Evolutionary conservation across 176 grass and related monocot genomes (phyloP), one percentile per base, ranked within the genome.

Genomic region (Phragmites australis): DNA sequence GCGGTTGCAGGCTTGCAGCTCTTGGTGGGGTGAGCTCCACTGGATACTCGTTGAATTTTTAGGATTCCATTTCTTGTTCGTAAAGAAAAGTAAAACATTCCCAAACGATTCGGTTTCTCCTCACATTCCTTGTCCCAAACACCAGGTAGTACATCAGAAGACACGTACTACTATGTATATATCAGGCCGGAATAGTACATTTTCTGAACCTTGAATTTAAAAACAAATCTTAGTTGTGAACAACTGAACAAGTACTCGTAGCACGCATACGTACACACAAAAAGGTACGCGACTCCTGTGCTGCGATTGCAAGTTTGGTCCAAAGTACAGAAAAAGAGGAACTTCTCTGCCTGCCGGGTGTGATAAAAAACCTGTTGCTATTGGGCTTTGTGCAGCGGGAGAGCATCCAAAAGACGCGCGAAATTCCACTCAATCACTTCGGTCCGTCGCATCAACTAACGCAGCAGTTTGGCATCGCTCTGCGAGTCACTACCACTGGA

Each of bases 321-420:
- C 50, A 11, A 13, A 32, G 6, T 64, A 11, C 45, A 65, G 59
- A 65, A 78, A 78, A 78, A 65, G 75, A 78, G 75, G 75, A 2
- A 39, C 6, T 16, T 14, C 22, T 6, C 40, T 41, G 6, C 22
- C 22, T 32, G 42, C 25, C 51, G 7, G 31, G 48, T 73, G 48
- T 14, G 19, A n/a, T n/a, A n/a, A 67, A 67, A 26, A 67, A 46
- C 37, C 49, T 54, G 4, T 30, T 37, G 29, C 34, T 2, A 5
- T 21, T 2, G 30, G 44, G 9, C 45, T 50, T 65, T 3, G 29
- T 78, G 57, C 58, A 64, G 15, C 42, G 41, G 1, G 41, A 13
- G n/a, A 17, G 44, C 34, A 37, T 37, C 34, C 34, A n/a, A 60
- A 44, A 61, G 27, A 8, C 5, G 48, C 19, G 32, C 18, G 25